A percentile compares a stretch with the other conserved stretches of the same genome.
These are phyloP conservation scores for Aspergillus floridensis DNA, from an alignment of 2,329 filamentous ascomycete species.

Conservation along the genomic window DNA sequence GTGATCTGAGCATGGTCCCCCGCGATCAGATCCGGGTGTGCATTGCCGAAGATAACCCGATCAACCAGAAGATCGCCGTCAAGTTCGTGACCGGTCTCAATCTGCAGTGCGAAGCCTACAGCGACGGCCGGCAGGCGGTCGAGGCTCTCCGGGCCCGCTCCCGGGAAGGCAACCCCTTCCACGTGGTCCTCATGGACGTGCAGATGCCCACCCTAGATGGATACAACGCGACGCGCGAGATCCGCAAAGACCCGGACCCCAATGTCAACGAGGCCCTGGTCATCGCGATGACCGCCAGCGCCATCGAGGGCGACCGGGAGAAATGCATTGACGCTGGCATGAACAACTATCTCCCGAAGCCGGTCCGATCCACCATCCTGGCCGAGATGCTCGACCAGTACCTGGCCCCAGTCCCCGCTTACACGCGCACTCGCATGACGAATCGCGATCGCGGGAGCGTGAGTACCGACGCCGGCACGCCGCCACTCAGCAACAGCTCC, in stretches of 20 bases:
- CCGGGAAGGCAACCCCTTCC: conserved; percentile 71
- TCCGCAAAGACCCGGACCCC: conserved; percentile 73
- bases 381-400: conserved; percentile 77
- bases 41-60: conserved; percentile 91
- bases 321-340: conserved; percentile 95
- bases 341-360: conserved; percentile 96
- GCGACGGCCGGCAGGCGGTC: conserved; percentile 83
- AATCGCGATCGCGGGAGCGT: conserved; percentile 31
- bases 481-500: conserved; percentile 10
- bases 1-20: conserved; percentile 70
- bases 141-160: conserved; percentile 76
- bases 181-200: conserved; percentile 91
- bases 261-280: conserved; percentile 80
- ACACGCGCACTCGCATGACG: conserved; percentile 31
- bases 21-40: conserved; percentile 80
- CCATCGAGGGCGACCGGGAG: conserved; percentile 90
- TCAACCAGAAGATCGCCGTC: conserved; percentile 92
- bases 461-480: conserved; percentile 27
- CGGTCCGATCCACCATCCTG: conserved; percentile 82
- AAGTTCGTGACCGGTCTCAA: conserved; percentile 85
- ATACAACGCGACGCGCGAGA: conserved; percentile 82
- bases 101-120: conserved; percentile 83
- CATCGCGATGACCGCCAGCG: conserved; percentile 95
- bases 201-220: conserved; percentile 94
- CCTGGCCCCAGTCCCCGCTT: conserved; percentile 51